Percentiles rank a stretch among this genome's conserved stretches.
Evolutionary conservation across 2,329 filamentous ascomycete genomes (phyloP).

Genomic region (Tolypocladium amazonense): DNA sequence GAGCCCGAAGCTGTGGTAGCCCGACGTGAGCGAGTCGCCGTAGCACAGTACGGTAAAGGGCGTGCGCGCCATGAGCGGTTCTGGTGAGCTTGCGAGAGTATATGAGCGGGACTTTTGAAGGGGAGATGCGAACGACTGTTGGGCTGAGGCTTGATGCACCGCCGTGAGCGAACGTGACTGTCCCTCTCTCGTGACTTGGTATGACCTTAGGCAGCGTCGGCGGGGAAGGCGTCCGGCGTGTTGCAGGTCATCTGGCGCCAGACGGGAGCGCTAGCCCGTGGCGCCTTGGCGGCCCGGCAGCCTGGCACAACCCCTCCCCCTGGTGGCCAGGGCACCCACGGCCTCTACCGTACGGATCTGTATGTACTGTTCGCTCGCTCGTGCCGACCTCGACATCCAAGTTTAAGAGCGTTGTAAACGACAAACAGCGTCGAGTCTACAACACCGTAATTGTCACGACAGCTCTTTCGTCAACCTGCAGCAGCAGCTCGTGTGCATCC

Average conservation of each 20-base stretch:
- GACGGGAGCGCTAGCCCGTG: background rate
- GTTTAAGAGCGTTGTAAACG: background rate
- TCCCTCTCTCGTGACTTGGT: background rate
- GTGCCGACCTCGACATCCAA: background rate
- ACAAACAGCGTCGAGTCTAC: background rate
- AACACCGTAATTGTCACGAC: background rate
- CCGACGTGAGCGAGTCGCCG: slow-evolving; percentile 53
- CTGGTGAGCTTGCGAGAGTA: background rate
- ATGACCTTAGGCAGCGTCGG: background rate
- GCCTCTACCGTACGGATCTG: too few species aligned
- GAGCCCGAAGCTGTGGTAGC: slow-evolving; percentile 33
- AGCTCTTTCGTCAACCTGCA: too few species aligned
- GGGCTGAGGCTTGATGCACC: too few species aligned
- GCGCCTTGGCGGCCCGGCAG: background rate
- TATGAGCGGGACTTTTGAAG: background rate
- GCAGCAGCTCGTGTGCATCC: too few species aligned
- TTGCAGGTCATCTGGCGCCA: background rate
- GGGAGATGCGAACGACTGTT: background rate
- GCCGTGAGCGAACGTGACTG: background rate
- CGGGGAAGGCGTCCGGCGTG: background rate
- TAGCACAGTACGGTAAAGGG: slow-evolving; percentile 50
- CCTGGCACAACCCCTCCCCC: background rate
- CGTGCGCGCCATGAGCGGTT: slow-evolving; percentile 14
- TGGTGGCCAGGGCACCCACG: too few species aligned
- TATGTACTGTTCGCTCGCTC: too few species aligned